Percentiles rank a stretch among this genome's conserved stretches.
These are phyloP conservation scores for Strobilomyces confusus DNA, from an alignment of 768 basidiomycete species.

Conservation along the genomic window DNA sequence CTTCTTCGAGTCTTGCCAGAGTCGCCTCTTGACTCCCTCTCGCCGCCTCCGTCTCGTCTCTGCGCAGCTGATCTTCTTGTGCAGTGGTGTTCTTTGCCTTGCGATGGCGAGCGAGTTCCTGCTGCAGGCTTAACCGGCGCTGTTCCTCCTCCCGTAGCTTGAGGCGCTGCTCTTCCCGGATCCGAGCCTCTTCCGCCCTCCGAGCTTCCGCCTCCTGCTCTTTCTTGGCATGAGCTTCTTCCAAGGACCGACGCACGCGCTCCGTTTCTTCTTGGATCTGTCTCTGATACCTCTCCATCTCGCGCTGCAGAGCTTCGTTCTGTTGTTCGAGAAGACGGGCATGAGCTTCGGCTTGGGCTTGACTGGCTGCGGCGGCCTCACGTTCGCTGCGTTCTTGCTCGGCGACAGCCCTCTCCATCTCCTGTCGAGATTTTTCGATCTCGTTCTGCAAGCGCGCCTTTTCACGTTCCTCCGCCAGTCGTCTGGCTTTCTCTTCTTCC, in stretches of 20 bases:
- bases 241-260: constrained; percentile 21
- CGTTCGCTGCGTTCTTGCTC: constrained; percentile 26
- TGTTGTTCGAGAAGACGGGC: constrained; percentile 23
- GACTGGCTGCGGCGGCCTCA: constrained; percentile 21
- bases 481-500: constrained; percentile 25
- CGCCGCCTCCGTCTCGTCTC: constrained; percentile 22
- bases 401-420: constrained; percentile 22
- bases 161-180: constrained; percentile 27
- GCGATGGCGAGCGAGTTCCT: constrained; percentile 24
- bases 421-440: constrained; percentile 23
- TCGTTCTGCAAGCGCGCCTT: constrained; percentile 27
- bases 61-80: constrained; percentile 16
- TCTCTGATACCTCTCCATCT: constrained; percentile 24
- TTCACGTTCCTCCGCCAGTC: constrained; percentile 27
- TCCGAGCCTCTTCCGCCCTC: constrained; percentile 24
- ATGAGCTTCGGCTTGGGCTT: constrained; percentile 27
- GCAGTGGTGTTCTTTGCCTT: constrained; percentile 14
- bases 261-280: constrained; percentile 25
- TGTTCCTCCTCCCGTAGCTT: constrained; percentile 29
- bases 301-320: constrained; percentile 17
- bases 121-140: constrained; percentile 22
- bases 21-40: constrained; percentile 19
- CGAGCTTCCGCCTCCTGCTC: constrained; percentile 19
- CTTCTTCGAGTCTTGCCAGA: constrained; percentile 23
- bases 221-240: constrained; percentile 26